Conservation (phyloP, 179 eudicot genomes). For the Amaranthus tricolor region DNA sequence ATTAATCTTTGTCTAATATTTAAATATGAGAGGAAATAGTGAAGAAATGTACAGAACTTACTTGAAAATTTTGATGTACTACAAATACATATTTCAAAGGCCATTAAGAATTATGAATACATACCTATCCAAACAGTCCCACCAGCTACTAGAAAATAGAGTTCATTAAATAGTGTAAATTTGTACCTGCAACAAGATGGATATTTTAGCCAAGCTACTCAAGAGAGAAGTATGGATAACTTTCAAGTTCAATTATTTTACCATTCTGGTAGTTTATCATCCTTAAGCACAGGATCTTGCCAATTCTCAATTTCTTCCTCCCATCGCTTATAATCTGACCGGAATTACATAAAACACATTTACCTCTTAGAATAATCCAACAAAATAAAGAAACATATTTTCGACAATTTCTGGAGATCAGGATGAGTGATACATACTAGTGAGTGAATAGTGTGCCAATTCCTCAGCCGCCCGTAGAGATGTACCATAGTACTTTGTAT, state of each 20-base stretch:
- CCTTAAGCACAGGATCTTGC: slow-evolving; percentile 88
- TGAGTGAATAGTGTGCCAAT: slow-evolving; percentile 82
- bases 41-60: not conserved
- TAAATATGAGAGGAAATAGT: not conserved
- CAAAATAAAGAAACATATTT: not conserved
- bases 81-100: slow-evolving; percentile 4
- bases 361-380: slow-evolving; percentile 1
- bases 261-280: slow-evolving; percentile 96
- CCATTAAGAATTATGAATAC: slow-evolving; percentile 4
- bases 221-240: not conserved
- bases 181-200: slow-evolving; percentile 69
- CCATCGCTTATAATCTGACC: slow-evolving; percentile 87
- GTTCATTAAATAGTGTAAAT: slow-evolving; percentile 90
- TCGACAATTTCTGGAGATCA: not conserved
- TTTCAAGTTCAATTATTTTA: slow-evolving; percentile 24
- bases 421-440: slow-evolving; percentile 49
- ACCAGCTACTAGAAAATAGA: slow-evolving; percentile 89
- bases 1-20: slow-evolving; percentile 2
- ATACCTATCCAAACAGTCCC: slow-evolving; percentile 98
- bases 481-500: slow-evolving; percentile 85
- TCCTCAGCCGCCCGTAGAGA: slow-evolving; percentile 75
- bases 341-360: slow-evolving; percentile 18
- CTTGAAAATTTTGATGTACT: not conserved
- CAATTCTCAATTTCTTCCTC: slow-evolving; percentile 98
- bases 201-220: not conserved